Evolutionary conservation across 1,284 basidiomycete species (phyloP).

Genomic region (Porphyrellus sp.): DNA sequence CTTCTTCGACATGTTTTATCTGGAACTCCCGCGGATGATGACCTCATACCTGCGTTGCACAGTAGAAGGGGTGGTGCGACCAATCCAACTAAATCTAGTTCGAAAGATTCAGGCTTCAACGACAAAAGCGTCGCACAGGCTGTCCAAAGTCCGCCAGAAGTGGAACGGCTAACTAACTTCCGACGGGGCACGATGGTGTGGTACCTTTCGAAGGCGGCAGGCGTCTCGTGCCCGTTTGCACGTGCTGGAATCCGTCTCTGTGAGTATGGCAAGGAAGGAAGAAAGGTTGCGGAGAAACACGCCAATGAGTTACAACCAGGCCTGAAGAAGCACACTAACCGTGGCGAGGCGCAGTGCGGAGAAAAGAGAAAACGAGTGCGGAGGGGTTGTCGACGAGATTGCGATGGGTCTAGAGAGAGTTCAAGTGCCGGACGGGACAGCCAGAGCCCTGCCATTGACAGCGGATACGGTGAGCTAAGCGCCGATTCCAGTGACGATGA

Average conservation of each 20-base stretch:
- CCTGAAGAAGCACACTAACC: constrained; percentile 38
- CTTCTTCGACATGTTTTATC: constrained; percentile 69
- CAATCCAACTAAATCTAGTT: constrained; percentile 38
- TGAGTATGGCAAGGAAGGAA: constrained; percentile 58
- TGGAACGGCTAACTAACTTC: constrained; percentile 63
- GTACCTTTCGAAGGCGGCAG: constrained; percentile 71
- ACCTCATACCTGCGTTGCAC: constrained; percentile 65
- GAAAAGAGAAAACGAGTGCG: constrained; percentile 66
- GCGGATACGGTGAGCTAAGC: constrained; percentile 37
- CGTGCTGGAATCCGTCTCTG: constrained; percentile 66
- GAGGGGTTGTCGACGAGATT: constrained; percentile 43
- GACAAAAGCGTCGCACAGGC: constrained; percentile 14
- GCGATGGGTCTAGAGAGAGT: constrained; percentile 15
- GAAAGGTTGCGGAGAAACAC: constrained; percentile 23
- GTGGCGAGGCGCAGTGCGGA: constrained; percentile 50
- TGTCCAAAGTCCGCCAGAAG: constrained; percentile 18
- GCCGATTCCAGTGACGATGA: constrained; percentile 38
- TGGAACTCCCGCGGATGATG: constrained; percentile 66
- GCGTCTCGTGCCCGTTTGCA: constrained; percentile 69
- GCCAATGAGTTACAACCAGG: constrained; percentile 18
- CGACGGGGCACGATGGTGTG: constrained; percentile 73
- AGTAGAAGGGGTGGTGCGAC: constrained; percentile 68
- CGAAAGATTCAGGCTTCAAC: constrained; percentile 14
- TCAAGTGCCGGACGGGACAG: constrained; percentile 13
- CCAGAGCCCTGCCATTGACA: constrained; percentile 27